These are phyloP conservation scores for Phytopythium mirpurense DNA, from an alignment of 352 stramenopile species.

Conservation along the genomic window DNA sequence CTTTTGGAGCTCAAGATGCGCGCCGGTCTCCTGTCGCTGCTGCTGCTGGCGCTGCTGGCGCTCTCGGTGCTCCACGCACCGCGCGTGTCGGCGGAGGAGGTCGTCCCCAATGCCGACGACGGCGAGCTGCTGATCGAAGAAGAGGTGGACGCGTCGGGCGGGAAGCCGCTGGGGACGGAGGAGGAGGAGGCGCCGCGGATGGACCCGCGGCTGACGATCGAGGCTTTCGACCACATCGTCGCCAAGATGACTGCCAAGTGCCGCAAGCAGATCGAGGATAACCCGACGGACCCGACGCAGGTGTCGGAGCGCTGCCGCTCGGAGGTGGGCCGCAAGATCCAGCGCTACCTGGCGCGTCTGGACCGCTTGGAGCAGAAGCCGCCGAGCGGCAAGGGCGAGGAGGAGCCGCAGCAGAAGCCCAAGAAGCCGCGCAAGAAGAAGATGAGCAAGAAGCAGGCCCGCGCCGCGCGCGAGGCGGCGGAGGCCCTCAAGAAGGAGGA, in stretches of 20 bases:
- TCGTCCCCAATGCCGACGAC: conserved; percentile 28
- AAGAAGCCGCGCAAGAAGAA: conserved; percentile 41
- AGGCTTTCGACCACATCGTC: conserved; percentile 65
- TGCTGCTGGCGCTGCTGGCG: conserved; percentile 41
- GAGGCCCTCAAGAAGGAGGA: conserved; percentile 61
- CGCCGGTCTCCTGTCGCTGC: conserved; percentile 30
- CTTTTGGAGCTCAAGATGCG: conserved; percentile 41
- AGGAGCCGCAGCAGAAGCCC: conserved; percentile 26
- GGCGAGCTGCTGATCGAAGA: conserved; percentile 33
- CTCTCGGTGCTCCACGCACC: conserved; percentile 18
- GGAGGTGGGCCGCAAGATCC: conserved; percentile 50
- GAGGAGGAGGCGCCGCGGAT: conserved; percentile 18
- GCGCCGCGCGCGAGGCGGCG: conserved; percentile 43
- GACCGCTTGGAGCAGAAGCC: conserved; percentile 29
- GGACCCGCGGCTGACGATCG: conserved; percentile 43
- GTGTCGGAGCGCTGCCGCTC: conserved; percentile 63
- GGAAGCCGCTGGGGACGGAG: conserved; percentile 8
- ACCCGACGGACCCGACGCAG: conserved; percentile 49
- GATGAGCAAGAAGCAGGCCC: conserved; percentile 55
- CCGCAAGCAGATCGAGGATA: conserved; percentile 64
- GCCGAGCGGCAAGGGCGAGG: conserved; percentile 22
- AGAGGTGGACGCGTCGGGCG: conserved; percentile 30
- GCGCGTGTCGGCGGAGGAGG: conserved; percentile 18
- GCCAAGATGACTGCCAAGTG: conserved; percentile 72
- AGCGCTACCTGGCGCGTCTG: conserved; percentile 55